A percentile compares a stretch with the other conserved stretches of the same genome.
Evolutionary conservation across 2,329 filamentous ascomycete genomes (phyloP).

Genomic region (Celoporthe dispersa): DNA sequence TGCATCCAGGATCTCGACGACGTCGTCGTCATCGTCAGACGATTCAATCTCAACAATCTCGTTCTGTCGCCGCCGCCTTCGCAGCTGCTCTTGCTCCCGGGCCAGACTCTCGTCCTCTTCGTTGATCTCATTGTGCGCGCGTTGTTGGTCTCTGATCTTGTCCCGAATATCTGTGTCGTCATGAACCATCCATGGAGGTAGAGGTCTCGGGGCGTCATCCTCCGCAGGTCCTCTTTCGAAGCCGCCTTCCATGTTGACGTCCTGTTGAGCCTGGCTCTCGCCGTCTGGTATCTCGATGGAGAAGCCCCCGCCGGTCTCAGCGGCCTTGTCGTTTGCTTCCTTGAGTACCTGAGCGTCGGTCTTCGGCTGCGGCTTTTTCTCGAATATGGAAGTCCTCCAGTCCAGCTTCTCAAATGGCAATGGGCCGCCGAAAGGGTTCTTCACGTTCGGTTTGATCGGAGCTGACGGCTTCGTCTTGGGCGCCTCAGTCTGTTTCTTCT

Average conservation of each 20-base stretch:
- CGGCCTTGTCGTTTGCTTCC: conserved; percentile 32
- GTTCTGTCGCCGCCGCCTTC: conserved; percentile 48
- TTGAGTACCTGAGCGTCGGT: conserved; percentile 27
- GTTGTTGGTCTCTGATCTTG: conserved; percentile 61
- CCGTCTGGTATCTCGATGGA: conserved; percentile 35
- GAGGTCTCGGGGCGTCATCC: conserved; percentile 55
- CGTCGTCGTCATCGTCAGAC: conserved; percentile 60
- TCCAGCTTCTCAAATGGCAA: conserved; percentile 89
- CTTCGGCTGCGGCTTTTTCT: conserved; percentile 42
- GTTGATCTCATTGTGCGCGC: conserved; percentile 62
- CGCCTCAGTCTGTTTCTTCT: conserved; percentile 54
- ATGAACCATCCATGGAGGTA: conserved; percentile 77
- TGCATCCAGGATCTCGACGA: conserved; percentile 61
- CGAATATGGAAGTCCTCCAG: conserved; percentile 65
- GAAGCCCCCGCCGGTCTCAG: conserved; percentile 43
- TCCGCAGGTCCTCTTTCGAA: conserved; percentile 60
- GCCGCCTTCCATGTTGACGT: conserved; percentile 62
- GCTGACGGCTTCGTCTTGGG: conserved; percentile 35
- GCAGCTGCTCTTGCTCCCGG: conserved; percentile 57
- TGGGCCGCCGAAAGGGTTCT: conserved; percentile 74
- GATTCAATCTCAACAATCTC: conserved; percentile 67
- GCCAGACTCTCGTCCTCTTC: conserved; percentile 65
- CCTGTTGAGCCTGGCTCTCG: conserved; percentile 18
- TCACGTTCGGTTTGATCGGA: conserved; percentile 54
- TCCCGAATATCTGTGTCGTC: conserved; percentile 69